phyloP scores from a whole-genome alignment of 345 rosid species.

The Hypericum androsaemum region DNA sequence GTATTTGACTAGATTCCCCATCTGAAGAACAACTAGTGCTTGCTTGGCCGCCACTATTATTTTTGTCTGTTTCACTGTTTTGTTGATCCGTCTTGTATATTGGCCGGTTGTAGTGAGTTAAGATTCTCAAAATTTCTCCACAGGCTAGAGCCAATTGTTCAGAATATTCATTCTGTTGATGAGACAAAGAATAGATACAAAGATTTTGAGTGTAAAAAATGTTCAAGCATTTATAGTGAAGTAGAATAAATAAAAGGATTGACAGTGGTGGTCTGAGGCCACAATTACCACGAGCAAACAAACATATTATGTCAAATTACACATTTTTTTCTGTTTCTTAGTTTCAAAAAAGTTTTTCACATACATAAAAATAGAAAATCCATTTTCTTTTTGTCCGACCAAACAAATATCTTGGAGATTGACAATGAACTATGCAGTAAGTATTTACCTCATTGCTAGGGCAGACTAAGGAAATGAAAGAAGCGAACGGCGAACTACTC shows the following conservation, averaged over 20 bases:
- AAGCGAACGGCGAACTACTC: slow-evolving; percentile 72
- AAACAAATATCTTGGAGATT: too few species aligned
- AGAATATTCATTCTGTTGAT: slow-evolving; percentile 71
- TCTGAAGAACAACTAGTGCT: slow-evolving; percentile 31
- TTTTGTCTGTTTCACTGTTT: slow-evolving; percentile 46
- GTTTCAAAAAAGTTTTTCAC: too few species aligned
- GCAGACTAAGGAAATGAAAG: slow-evolving; percentile 86
- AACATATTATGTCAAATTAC: too few species aligned
- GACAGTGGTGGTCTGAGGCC: too few species aligned
- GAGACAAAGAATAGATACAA: slow-evolving; percentile 3
- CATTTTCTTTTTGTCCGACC: too few species aligned
- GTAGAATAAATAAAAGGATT: too few species aligned
- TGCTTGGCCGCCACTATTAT: slow-evolving; percentile 33
- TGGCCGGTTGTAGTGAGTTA: slow-evolving; percentile 98
- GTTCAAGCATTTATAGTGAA: too few species aligned
- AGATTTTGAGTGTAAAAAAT: neutral
- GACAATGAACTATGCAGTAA: neutral
- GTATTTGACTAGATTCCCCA: slow-evolving; percentile 30
- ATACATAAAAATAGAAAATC: too few species aligned
- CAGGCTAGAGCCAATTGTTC: slow-evolving; percentile 99
- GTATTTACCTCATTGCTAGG: slow-evolving; percentile 66
- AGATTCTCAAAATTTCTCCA: slow-evolving; percentile 85
- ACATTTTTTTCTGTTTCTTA: too few species aligned
- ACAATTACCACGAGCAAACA: too few species aligned
- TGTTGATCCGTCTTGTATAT: slow-evolving; percentile 61